These are phyloP conservation scores for Kurtzmaniella natalensis DNA, from an alignment of 1,139 yeast species.

Conservation along the genomic window DNA sequence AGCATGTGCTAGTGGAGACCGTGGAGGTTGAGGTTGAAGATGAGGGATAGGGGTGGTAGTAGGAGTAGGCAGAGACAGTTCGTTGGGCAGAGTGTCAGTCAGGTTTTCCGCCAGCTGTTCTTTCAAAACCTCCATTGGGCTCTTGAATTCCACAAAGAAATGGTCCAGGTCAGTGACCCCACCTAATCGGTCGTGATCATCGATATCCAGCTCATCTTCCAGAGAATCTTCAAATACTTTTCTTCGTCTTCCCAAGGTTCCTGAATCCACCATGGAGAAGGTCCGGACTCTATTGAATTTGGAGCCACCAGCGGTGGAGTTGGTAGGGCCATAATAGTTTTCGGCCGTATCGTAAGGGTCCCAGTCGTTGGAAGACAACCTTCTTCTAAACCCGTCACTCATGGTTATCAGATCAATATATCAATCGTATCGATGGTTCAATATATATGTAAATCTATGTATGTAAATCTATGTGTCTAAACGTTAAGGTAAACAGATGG, in stretches of 20 bases:
- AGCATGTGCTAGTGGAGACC: not conserved
- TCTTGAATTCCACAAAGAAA: not conserved
- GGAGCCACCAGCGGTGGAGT: slow-evolving; percentile 42
- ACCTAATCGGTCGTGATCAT: slow-evolving; percentile 1
- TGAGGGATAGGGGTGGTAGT: not conserved
- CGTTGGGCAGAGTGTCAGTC: slow-evolving; percentile 1
- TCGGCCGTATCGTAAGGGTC: slow-evolving; percentile 71
- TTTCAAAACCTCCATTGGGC: slow-evolving; percentile 1
- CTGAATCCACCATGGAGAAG: slow-evolving; percentile 38
- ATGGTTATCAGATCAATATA: no score
- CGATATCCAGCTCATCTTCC: slow-evolving; percentile 3
- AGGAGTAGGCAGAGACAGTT: not conserved
- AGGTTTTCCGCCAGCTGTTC: not conserved
- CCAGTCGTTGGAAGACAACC: slow-evolving; percentile 37
- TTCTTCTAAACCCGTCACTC: slow-evolving; percentile 10
- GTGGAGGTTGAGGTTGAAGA: not conserved
- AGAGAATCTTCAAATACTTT: slow-evolving; percentile 1
- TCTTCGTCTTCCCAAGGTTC: slow-evolving; percentile 1
- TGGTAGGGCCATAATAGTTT: slow-evolving; percentile 63
- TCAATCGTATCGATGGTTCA: no score
- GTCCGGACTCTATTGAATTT: slow-evolving; percentile 48
- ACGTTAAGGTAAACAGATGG: no score
- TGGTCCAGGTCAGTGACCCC: not conserved
- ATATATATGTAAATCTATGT: no score
- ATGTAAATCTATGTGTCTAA: no score